Evolutionary conservation across 2,329 filamentous ascomycete species (phyloP).

Genomic region (Penicillium janthinellum): DNA sequence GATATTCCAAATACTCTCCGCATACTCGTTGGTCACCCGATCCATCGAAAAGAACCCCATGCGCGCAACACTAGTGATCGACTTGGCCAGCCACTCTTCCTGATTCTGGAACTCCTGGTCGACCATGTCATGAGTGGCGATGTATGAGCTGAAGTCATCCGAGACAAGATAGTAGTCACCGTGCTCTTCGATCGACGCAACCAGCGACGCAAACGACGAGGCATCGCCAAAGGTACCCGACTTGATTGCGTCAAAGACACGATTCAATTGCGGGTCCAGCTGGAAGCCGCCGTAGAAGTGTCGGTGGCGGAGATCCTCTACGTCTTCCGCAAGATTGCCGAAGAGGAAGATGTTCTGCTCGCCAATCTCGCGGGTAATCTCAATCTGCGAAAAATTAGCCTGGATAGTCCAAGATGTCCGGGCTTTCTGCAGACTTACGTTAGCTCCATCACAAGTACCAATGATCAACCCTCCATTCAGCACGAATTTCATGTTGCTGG

Average conservation of each 20-base stretch:
- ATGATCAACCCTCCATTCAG: conserved; percentile 97
- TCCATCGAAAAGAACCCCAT: conserved; percentile 99
- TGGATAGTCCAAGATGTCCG: not conserved
- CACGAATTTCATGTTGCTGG: conserved; percentile 99
- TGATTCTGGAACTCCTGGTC: conserved; percentile 91
- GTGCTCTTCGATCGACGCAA: conserved; percentile 84
- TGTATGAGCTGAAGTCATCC: conserved; percentile 94
- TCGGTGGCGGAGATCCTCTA: conserved; percentile 88
- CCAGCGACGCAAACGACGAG: conserved; percentile 76
- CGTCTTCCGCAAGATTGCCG: conserved; percentile 91
- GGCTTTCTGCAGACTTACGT: conserved; percentile 62
- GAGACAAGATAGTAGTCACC: conserved; percentile 98
- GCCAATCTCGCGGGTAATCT: conserved; percentile 95
- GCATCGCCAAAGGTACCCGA: conserved; percentile 78
- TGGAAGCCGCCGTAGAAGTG: conserved; percentile 82
- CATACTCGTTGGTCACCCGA: conserved; percentile 95
- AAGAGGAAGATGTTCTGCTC: conserved; percentile 99
- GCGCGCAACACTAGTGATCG: conserved; percentile 80
- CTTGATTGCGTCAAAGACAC: conserved; percentile 83
- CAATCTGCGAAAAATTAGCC: conserved; percentile 62
- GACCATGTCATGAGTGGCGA: conserved; percentile 86
- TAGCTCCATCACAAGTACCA: conserved; percentile 95
- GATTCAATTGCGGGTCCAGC: conserved; percentile 73
- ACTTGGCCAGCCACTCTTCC: conserved; percentile 89
- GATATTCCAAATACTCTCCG: conserved; percentile 95